Evolutionary conservation across 768 basidiomycete genomes (phyloP).

Genomic region (Kwoniella shandongensis): DNA sequence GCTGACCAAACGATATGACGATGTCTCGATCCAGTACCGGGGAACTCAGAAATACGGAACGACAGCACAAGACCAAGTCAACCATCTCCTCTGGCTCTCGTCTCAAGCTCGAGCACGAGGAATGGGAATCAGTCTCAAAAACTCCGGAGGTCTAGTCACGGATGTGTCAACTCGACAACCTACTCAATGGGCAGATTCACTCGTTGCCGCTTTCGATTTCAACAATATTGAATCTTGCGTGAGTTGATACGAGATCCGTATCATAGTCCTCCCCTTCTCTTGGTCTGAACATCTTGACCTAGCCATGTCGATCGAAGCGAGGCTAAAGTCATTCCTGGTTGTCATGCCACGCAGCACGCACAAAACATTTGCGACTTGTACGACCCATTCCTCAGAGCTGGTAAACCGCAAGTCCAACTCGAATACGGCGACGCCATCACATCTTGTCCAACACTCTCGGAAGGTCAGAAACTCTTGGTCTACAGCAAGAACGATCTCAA

Average conservation of each 20-base stretch:
- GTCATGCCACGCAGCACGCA: slow-evolving; percentile 10
- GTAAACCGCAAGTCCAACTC: slow-evolving; percentile 39
- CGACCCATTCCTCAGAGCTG: slow-evolving; percentile 33
- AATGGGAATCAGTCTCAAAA: slow-evolving; percentile 34
- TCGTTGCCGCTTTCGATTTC: slow-evolving; percentile 36
- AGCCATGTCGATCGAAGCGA: no score
- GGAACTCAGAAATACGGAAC: slow-evolving; percentile 31
- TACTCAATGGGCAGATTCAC: slow-evolving; percentile 12
- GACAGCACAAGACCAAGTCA: slow-evolving; percentile 31
- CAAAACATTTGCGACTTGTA: slow-evolving; percentile 34
- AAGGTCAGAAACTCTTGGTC: slow-evolving; percentile 24
- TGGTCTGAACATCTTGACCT: no score
- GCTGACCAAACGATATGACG: no score
- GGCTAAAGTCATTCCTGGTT: no score
- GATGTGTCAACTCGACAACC: slow-evolving; percentile 9
- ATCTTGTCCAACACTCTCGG: slow-evolving; percentile 19
- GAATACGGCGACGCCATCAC: slow-evolving; percentile 28
- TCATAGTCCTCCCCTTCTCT: no score
- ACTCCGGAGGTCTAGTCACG: slow-evolving; percentile 27
- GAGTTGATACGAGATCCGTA: no score
- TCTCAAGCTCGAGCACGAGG: slow-evolving; percentile 18
- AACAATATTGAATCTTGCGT: slow-evolving; percentile 40
- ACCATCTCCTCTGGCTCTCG: slow-evolving; percentile 35
- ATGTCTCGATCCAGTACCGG: no score
- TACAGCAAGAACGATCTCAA: slow-evolving; percentile 7